phyloP scores from a whole-genome alignment of 345 rosid species.

The Excoecaria cochinchinensis region DNA sequence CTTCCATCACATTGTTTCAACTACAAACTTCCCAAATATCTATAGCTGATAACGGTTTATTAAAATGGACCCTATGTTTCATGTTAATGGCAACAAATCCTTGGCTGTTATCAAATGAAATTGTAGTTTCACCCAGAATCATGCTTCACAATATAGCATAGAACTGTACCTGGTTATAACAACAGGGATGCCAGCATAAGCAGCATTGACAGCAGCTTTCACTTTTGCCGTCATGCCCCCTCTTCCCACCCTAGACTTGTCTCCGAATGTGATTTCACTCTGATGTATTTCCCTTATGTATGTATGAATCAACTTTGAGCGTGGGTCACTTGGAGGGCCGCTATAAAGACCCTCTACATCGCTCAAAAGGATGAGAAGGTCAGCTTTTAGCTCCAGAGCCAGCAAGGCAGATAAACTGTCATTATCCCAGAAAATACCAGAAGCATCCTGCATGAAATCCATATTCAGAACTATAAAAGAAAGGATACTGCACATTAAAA shows the following conservation, averaged over 20 bases:
- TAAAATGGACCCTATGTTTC: background rate
- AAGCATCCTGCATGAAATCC: slow-evolving; percentile 68
- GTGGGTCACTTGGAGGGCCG: slow-evolving; percentile 93
- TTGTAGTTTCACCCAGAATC: background rate
- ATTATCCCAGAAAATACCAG: slow-evolving; percentile 99
- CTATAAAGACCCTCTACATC: slow-evolving; percentile 97
- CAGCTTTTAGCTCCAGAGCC: slow-evolving; percentile 91
- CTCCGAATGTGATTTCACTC: slow-evolving; percentile 86
- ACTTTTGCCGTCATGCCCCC: slow-evolving; percentile 99
- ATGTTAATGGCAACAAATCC: background rate
- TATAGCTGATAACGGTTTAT: background rate
- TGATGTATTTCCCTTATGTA: slow-evolving; percentile 81
- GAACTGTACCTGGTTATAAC: slow-evolving; percentile 76
- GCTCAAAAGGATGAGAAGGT: slow-evolving; percentile 89
- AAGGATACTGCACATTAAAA: background rate
- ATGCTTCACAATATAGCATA: background rate
- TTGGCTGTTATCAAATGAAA: background rate
- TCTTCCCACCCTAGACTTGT: slow-evolving; percentile 97
- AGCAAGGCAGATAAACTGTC: slow-evolving; percentile 95
- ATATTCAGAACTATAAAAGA: slow-evolving; percentile 7
- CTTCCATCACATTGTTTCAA: background rate
- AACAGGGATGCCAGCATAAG: slow-evolving; percentile 90
- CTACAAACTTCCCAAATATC: background rate
- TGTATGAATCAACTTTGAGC: slow-evolving; percentile 83
- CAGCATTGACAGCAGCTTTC: slow-evolving; percentile 91